Evolutionary conservation across 768 basidiomycete genomes (phyloP).

Genomic region (Suillus subluteus): DNA sequence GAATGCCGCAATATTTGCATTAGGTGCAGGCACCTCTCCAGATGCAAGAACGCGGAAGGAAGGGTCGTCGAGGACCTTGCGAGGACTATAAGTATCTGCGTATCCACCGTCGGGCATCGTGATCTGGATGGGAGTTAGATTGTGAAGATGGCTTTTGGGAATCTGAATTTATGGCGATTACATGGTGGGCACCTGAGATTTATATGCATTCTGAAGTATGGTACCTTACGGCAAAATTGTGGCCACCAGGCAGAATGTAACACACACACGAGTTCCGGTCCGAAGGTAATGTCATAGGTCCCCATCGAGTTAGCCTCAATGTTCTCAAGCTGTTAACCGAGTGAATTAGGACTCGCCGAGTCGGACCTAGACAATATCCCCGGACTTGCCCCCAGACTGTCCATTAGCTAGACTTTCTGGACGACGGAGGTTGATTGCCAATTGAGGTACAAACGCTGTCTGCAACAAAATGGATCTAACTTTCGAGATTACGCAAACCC

Average conservation of each 20-base stretch:
- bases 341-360: neutral
- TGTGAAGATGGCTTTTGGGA: neutral
- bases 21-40: slow-evolving; percentile 51
- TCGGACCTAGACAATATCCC: too few relatives aligned
- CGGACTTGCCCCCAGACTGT: too few relatives aligned
- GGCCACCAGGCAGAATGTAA: neutral
- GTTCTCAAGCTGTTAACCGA: neutral
- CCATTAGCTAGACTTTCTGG: too few relatives aligned
- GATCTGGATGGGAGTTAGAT: neutral
- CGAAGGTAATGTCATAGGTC: neutral
- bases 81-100: slow-evolving; percentile 55
- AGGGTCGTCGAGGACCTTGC: slow-evolving; percentile 58
- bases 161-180: neutral
- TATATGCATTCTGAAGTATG: neutral
- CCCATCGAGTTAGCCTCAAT: neutral
- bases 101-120: slow-evolving; percentile 29
- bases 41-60: slow-evolving; percentile 54
- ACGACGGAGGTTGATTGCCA: slow-evolving; percentile 6
- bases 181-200: neutral
- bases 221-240: neutral
- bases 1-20: slow-evolving; percentile 63
- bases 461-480: slow-evolving; percentile 17
- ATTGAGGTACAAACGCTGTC: slow-evolving; percentile 24
- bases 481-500: slow-evolving; percentile 30
- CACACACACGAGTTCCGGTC: slow-evolving; percentile 1